Evolutionary conservation across 768 basidiomycete genomes (phyloP), one percentile per base, ranked within the genome.

Genomic region (Collybia mongolica): DNA sequence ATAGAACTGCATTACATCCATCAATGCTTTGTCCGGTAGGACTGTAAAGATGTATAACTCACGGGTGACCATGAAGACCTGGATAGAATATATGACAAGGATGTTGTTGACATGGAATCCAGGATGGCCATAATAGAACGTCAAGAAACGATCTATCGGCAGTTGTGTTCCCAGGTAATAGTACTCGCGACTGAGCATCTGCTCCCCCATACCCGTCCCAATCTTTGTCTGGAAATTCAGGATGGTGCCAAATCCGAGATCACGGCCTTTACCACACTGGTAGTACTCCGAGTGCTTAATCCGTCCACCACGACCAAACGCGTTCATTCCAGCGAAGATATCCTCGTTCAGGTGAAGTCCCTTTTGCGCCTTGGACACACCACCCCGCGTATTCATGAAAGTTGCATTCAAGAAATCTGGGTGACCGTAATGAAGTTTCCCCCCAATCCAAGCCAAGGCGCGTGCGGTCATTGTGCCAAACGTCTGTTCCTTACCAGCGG

Each of bases 91-190:
- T 60, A 99, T 98, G 73, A 99, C 95, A 65, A 99, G 76, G 61
- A 98, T 98, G 66, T 99, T 98, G 80, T 99, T 99, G 77, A 99
- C 84, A 67, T 99, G 97, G 87, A 99, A 99, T 62, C 93, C 97
- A 49, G 97, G 96, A 71, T 99, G 97, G 48, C 90, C 96, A 61
- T 98, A 99, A 75, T 99, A 99, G 80, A 98, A 99, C 18, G 96
- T 98, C 61, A 99, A 77, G 85, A 99, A 99, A 20, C 97, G 90
- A 66, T 99, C 97, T 61, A 99, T 84, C 28, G 97, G 97, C 49
- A 99, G 77, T 67, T 99, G 97, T 7, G 97, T 99, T 45, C 97
- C 97, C 41, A 99, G 79, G 67, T 98, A 99, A 70, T 98, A 99
- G 68, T 99, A 99, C 72, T 99, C 97, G 58, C 97, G 85, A 71